These are phyloP conservation scores for Physaria fendleri DNA, from an alignment of 345 rosid genomes.

Conservation along the genomic window DNA sequence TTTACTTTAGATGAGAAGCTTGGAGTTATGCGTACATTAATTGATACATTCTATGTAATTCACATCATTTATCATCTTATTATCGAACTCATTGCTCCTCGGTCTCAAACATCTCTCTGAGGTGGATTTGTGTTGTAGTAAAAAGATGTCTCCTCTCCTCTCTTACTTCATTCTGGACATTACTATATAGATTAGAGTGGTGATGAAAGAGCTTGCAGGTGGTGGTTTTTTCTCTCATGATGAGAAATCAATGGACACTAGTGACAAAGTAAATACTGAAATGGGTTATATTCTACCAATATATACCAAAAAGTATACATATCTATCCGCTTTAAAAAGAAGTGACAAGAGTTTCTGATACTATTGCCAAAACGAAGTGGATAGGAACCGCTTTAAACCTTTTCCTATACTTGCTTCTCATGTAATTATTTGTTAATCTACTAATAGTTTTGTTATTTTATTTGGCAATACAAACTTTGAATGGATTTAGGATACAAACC, in stretches of 20 bases:
- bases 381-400: slow-evolving; percentile 18
- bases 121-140: not conserved
- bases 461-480: too few species aligned
- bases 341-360: slow-evolving; percentile 16
- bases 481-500: too few species aligned
- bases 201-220: slow-evolving; percentile 18
- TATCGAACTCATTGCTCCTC: slow-evolving; percentile 10
- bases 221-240: not conserved
- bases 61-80: slow-evolving; percentile 5
- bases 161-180: slow-evolving; percentile 6
- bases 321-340: slow-evolving; percentile 9
- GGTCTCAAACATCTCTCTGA: not conserved
- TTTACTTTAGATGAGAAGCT: slow-evolving; percentile 1
- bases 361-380: slow-evolving; percentile 12
- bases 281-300: slow-evolving; percentile 11
- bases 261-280: slow-evolving; percentile 1
- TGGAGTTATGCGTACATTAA: slow-evolving; percentile 10
- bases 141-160: not conserved
- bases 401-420: slow-evolving; percentile 17
- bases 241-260: not conserved
- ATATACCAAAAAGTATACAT: slow-evolving; percentile 16
- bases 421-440: too few species aligned
- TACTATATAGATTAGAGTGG: not conserved
- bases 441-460: too few species aligned
- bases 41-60: slow-evolving; percentile 9